These are phyloP conservation scores for Xylariaceae sp. DNA, from an alignment of 2,329 filamentous ascomycete species.

Conservation along the genomic window DNA sequence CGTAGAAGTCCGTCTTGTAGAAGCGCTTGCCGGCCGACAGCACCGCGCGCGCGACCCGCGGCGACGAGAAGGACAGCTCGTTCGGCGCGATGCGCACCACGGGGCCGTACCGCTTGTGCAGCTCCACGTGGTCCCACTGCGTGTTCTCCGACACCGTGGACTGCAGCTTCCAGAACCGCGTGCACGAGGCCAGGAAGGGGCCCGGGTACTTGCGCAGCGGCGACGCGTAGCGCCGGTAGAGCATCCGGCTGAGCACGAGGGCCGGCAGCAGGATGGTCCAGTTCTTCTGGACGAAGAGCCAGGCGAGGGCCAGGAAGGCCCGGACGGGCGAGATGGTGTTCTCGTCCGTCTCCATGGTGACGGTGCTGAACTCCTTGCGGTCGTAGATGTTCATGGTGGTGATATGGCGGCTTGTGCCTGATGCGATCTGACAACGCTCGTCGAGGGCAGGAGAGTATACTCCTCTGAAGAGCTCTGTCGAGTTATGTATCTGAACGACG, in stretches of 20 bases:
- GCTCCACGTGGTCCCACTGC: slow-evolving; percentile 37
- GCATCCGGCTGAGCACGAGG: slow-evolving; percentile 25
- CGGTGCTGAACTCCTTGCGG: neutral
- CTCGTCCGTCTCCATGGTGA: slow-evolving; percentile 9
- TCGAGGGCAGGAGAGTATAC: too few relatives aligned
- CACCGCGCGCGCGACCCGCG: slow-evolving; percentile 39
- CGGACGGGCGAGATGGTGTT: slow-evolving; percentile 22
- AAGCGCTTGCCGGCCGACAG: slow-evolving; percentile 47
- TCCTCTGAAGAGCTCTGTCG: too few relatives aligned
- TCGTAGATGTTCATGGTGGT: slow-evolving; percentile 1
- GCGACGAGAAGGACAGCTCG: slow-evolving; percentile 43
- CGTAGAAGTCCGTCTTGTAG: slow-evolving; percentile 50
- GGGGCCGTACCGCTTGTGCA: slow-evolving; percentile 43
- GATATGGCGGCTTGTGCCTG: neutral
- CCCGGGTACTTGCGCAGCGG: slow-evolving; percentile 25
- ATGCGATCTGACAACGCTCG: neutral
- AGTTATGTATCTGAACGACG: neutral
- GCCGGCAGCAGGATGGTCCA: slow-evolving; percentile 25
- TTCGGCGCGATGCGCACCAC: slow-evolving; percentile 46
- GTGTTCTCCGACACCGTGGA: slow-evolving; percentile 35
- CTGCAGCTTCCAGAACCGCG: slow-evolving; percentile 37
- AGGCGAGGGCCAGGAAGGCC: slow-evolving; percentile 25
- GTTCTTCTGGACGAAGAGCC: slow-evolving; percentile 28
- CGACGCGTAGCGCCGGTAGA: slow-evolving; percentile 30
- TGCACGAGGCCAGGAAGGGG: slow-evolving; percentile 25